Evolutionary conservation across 352 stramenopile genomes (phyloP).

Genomic region (Salisapilia sapeloensis): DNA sequence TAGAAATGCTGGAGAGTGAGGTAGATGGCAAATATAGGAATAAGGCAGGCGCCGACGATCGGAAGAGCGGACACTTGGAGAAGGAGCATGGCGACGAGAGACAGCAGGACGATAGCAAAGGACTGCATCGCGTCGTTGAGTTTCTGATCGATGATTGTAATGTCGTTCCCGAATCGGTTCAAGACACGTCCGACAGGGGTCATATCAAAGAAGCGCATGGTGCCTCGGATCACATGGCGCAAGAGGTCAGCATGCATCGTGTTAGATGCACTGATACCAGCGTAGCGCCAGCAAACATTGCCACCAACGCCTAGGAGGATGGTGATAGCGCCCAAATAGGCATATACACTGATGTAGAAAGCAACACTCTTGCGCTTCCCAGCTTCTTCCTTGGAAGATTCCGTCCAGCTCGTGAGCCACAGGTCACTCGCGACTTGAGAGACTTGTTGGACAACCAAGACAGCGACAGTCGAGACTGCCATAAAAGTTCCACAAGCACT

Average conservation of each 20-base stretch:
- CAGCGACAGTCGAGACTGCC: conserved; percentile 9
- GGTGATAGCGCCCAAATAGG: conserved; percentile 29
- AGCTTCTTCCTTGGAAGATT: too few species aligned
- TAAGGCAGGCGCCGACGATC: conserved; percentile 24
- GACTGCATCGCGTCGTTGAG: conserved; percentile 23
- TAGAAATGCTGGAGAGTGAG: conserved; percentile 50
- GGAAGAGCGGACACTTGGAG: conserved; percentile 28
- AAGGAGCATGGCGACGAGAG: conserved; percentile 26
- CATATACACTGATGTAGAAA: conserved; percentile 37
- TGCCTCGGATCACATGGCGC: conserved; percentile 38
- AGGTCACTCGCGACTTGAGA: conserved; percentile 39
- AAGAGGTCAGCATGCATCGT: conserved; percentile 46
- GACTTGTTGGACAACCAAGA: conserved; percentile 27
- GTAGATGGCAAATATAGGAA: conserved; percentile 53
- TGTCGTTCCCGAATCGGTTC: conserved; percentile 52
- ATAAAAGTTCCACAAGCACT: conserved; percentile 20
- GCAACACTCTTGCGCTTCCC: too few species aligned
- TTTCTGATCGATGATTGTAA: conserved; percentile 47
- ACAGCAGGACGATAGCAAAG: conserved; percentile 26
- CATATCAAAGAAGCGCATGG: conserved; percentile 78
- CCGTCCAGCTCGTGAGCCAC: conserved; percentile 49
- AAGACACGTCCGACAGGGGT: conserved; percentile 65
- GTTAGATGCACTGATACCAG: conserved; percentile 39
- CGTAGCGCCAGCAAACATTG: conserved; percentile 23
- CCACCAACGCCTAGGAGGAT: conserved; percentile 30